These are phyloP conservation scores for Amphichorda felina DNA, from an alignment of 2,329 filamentous ascomycete species.

Conservation along the genomic window DNA sequence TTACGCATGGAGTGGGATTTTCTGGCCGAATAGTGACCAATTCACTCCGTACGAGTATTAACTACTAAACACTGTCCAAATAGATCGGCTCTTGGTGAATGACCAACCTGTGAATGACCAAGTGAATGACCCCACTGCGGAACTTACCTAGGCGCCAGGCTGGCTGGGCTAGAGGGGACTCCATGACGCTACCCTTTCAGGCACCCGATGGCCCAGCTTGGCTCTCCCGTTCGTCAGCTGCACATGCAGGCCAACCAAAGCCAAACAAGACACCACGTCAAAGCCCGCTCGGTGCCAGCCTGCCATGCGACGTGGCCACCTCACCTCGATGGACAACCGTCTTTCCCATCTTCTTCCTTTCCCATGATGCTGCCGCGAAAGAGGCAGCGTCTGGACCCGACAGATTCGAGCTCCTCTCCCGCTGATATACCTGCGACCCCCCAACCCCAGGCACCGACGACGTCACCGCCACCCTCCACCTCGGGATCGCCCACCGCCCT, in stretches of 20 bases:
- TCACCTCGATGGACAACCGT: background rate
- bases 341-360: background rate
- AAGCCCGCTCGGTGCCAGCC: background rate
- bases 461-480: slow-evolving; percentile 1
- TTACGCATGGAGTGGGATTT: too few relatives aligned
- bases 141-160: too few relatives aligned
- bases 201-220: background rate
- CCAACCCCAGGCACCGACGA: background rate
- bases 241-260: background rate
- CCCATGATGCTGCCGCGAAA: slow-evolving; percentile 6
- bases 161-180: too few relatives aligned
- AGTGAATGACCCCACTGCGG: too few relatives aligned
- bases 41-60: too few relatives aligned
- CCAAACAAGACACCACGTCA: background rate
- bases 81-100: too few relatives aligned
- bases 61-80: too few relatives aligned
- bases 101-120: too few relatives aligned
- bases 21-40: too few relatives aligned
- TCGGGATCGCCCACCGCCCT: slow-evolving; percentile 1
- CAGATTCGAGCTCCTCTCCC: slow-evolving; percentile 1
- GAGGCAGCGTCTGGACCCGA: slow-evolving; percentile 4
- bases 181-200: background rate
- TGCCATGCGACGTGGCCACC: background rate
- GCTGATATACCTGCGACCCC: background rate
- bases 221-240: too few relatives aligned